Conservation (phyloP, 106 monocot species). For the Agapanthus africanus region DNA sequence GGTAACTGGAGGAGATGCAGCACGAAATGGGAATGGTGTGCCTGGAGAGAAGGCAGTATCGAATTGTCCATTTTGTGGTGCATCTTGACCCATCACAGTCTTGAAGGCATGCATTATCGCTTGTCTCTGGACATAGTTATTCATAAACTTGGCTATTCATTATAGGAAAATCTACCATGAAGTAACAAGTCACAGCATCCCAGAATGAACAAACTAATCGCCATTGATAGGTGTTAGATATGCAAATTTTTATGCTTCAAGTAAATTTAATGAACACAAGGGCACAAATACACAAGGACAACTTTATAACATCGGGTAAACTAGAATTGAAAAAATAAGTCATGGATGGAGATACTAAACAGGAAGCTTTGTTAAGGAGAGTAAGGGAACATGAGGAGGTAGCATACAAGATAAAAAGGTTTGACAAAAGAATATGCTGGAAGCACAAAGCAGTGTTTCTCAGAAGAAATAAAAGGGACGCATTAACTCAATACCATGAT, state of each 20-base stretch:
- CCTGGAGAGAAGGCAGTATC: slow-evolving; percentile 11
- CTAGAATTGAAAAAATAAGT: not conserved
- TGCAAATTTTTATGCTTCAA: not conserved
- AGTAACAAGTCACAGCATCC: not conserved
- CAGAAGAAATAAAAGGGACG: too few relatives aligned
- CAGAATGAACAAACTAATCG: not conserved
- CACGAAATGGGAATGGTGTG: slow-evolving; percentile 11
- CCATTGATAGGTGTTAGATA: not conserved
- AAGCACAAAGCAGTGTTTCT: too few relatives aligned
- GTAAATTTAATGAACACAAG: not conserved
- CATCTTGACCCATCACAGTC: slow-evolving; percentile 11
- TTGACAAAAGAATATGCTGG: too few relatives aligned
- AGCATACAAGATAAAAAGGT: too few relatives aligned
- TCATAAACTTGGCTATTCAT: too few relatives aligned
- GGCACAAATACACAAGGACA: not conserved
- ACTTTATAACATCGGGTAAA: not conserved
- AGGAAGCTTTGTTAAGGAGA: too few relatives aligned
- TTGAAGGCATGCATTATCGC: slow-evolving; percentile 18
- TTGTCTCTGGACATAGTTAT: slow-evolving; percentile 8
- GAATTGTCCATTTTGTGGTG: slow-evolving; percentile 11
- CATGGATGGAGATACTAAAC: too few relatives aligned
- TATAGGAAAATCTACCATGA: not conserved
- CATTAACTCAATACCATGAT: too few relatives aligned
- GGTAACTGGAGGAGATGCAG: slow-evolving; percentile 3
- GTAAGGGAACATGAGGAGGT: too few relatives aligned